Percentiles rank a stretch among this genome's conserved stretches.
These are phyloP conservation scores for Mrakia frigida DNA, from an alignment of 768 basidiomycete genomes.

Conservation along the genomic window DNA sequence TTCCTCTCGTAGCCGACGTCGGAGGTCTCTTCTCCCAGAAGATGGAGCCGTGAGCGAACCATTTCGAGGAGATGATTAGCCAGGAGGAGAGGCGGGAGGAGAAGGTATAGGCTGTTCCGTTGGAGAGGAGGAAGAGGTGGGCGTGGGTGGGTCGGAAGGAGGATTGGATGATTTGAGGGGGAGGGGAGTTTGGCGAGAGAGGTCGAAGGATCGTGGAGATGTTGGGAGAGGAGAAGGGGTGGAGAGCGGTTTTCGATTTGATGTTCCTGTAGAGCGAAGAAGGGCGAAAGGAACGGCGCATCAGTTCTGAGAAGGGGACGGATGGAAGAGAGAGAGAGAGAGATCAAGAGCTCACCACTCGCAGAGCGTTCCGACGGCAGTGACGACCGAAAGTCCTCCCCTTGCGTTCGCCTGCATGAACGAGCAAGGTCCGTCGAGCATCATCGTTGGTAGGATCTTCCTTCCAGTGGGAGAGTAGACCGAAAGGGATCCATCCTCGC, in stretches of 20 bases:
- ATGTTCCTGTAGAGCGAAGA: conserved; percentile 57
- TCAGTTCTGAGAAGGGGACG: background rate
- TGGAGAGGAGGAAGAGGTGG: conserved; percentile 69
- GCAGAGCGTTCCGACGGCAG: conserved; percentile 63
- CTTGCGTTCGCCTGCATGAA: conserved; percentile 60
- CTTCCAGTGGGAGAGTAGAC: conserved; percentile 81
- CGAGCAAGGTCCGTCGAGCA: conserved; percentile 64
- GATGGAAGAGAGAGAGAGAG: no score
- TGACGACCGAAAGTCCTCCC: conserved; percentile 64
- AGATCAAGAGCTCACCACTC: conserved; percentile 57
- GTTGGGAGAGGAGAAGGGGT: conserved; percentile 59
- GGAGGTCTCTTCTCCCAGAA: conserved; percentile 58
- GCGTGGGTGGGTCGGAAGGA: conserved; percentile 71
- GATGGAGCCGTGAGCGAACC: conserved; percentile 81
- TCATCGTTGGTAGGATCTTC: conserved; percentile 70
- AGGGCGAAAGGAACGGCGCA: background rate
- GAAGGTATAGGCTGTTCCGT: conserved; percentile 74
- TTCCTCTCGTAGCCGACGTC: conserved; percentile 48
- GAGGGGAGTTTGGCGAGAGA: background rate
- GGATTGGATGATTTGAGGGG: conserved; percentile 56
- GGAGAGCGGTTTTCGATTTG: conserved; percentile 60
- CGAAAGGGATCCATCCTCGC: conserved; percentile 71
- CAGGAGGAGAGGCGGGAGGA: conserved; percentile 63
- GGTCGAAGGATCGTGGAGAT: conserved; percentile 47
- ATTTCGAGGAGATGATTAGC: conserved; percentile 69